Base-by-base conservation (phyloP, 176 grass and related monocot genomes). In the Ananas comosus region DNA sequence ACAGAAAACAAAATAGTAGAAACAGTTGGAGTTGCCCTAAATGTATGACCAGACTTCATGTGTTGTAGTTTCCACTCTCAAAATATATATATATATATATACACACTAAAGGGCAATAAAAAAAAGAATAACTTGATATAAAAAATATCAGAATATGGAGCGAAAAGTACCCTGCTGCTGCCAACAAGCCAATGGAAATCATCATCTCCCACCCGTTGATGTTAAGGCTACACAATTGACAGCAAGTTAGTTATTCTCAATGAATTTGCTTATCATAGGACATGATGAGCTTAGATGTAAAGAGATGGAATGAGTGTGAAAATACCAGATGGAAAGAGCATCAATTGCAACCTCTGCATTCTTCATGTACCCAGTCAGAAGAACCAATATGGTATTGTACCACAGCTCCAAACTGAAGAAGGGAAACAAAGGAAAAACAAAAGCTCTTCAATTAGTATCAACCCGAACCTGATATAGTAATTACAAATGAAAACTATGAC, bases 131-230 rank as follows among this genome's bases (percentile, higher is more conserved):
- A 56, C 13, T 59, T 2, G 9, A 61, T 7, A n/a, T 61, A 61
- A 57, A 57, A 19, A 61, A 1, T 61, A 61, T 42, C 33, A 42
- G 33, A 42, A 10, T 61, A 61, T 22, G 56, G 56, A 61, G 17
- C 21, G 66, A 3, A 18, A 74, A 13, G 16, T 78, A 96, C 92
- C 93, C 93, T 58, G 74, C 83, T 65, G 89, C 84, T 17, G 76
- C 68, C 68, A 92, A 57, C 49, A 96, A 92, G 33, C 89, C 89
- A 0, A 97, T 19, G 14, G 89, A 85, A 14, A 92, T 87, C 89
- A 97, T 97, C 89, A 92, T 92, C 76, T 92, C 84, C 94, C 86
- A 97, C n/a, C 86, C 94, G 52, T 90, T 97, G 78, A 92, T 97
- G 13, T 92, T 97, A 29, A 97, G 69, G 82, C 93, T 92, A 76